These are phyloP conservation scores for Kregervanrija fluxuum DNA, from an alignment of 805 yeast genomes.

Conservation along the genomic window DNA sequence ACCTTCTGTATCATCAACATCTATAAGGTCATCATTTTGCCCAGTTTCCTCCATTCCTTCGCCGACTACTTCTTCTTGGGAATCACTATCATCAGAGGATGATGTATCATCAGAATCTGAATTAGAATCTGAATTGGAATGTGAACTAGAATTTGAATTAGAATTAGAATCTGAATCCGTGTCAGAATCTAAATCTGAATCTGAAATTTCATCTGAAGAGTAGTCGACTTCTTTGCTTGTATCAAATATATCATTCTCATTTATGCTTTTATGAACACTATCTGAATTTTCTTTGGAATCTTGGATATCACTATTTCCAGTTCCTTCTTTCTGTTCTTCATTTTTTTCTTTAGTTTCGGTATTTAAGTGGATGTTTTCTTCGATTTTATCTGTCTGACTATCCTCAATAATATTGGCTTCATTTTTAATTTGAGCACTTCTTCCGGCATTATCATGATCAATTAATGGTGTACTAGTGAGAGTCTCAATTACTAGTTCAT, in stretches of 20 bases:
- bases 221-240: slow-evolving; percentile 12
- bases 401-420: no score
- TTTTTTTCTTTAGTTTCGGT: no score
- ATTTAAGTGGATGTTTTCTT: no score
- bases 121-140: slow-evolving; percentile 18
- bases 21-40: slow-evolving; percentile 23
- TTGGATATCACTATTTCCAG: no score
- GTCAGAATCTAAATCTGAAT: slow-evolving; percentile 14
- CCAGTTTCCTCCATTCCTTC: slow-evolving; percentile 8
- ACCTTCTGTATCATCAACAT: slow-evolving; percentile 32
- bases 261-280: no score
- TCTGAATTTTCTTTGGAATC: no score
- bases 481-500: no score
- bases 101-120: slow-evolving; percentile 13
- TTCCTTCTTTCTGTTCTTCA: no score
- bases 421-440: no score
- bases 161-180: slow-evolving; percentile 21
- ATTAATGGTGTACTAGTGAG: no score
- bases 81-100: slow-evolving; percentile 12
- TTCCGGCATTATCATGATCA: no score
- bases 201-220: slow-evolving; percentile 18
- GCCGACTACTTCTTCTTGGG: slow-evolving; percentile 18
- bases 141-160: slow-evolving; percentile 18
- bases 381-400: no score
- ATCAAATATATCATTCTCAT: slow-evolving; percentile 13